phyloP scores from a whole-genome alignment of 352 stramenopile genomes.

The Globisporangium cederbergense region DNA sequence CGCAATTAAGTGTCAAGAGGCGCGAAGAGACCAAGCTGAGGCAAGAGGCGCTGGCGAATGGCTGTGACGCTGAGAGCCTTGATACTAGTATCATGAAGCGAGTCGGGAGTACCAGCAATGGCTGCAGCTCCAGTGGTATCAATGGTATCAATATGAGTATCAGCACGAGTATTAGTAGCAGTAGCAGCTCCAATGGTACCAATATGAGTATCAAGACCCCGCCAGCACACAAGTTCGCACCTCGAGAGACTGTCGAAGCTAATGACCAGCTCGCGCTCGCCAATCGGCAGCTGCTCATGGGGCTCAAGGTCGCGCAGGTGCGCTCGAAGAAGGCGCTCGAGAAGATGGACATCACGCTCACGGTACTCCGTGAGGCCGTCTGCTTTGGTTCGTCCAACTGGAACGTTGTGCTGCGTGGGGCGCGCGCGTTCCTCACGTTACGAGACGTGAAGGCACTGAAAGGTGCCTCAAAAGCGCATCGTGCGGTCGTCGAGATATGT shows the following conservation, averaged over 20 bases:
- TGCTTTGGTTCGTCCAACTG: conserved; percentile 26
- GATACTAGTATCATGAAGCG: conserved; percentile 44
- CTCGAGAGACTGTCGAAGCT: conserved; percentile 55
- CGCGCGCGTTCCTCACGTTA: conserved; percentile 37
- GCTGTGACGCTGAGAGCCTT: conserved; percentile 46
- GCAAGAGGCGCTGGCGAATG: conserved; percentile 30
- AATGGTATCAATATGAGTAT: not conserved
- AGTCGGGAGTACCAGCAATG: conserved; percentile 22
- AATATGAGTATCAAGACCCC: conserved; percentile 34
- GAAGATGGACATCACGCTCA: conserved; percentile 55
- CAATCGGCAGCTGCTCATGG: conserved; percentile 68
- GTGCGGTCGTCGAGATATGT: conserved; percentile 18
- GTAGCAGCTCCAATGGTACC: conserved; percentile 13
- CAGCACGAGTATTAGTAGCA: not conserved
- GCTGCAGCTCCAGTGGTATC: not conserved
- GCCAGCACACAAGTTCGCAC: conserved; percentile 62
- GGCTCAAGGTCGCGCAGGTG: conserved; percentile 58
- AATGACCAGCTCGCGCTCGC: conserved; percentile 60
- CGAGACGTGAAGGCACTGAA: conserved; percentile 37
- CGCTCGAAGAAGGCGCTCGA: conserved; percentile 49
- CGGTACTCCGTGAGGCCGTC: conserved; percentile 41
- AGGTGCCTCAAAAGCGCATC: conserved; percentile 33
- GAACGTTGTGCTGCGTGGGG: conserved; percentile 24
- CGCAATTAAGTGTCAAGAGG: conserved; percentile 30
- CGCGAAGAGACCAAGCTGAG: conserved; percentile 45